A percentile compares a stretch with the other conserved stretches of the same genome.
Evolutionary conservation across 2,329 filamentous ascomycete species (phyloP).

Genomic region (Beauveria caledonica): DNA sequence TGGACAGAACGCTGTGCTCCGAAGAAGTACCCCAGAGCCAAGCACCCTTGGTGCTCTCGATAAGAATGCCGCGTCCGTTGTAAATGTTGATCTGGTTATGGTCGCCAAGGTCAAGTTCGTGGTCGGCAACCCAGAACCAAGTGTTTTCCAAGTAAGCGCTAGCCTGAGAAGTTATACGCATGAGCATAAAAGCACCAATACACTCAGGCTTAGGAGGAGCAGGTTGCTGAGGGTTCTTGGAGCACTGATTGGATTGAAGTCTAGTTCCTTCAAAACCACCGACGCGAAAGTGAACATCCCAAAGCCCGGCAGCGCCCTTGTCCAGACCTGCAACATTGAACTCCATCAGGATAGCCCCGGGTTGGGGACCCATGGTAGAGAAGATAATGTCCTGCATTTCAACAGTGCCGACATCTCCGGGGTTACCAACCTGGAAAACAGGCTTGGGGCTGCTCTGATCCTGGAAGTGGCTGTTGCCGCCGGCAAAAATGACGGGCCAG

Average conservation of each 20-base stretch:
- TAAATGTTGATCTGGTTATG: slow-evolving; percentile 78
- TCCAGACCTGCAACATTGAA: slow-evolving; percentile 71
- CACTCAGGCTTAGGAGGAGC: slow-evolving; percentile 59
- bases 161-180: slow-evolving; percentile 54
- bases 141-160: slow-evolving; percentile 79
- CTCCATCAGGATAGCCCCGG: slow-evolving; percentile 83
- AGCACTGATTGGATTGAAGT: slow-evolving; percentile 70
- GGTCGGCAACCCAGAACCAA: slow-evolving; percentile 87
- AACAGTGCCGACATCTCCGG: slow-evolving; percentile 68
- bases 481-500: slow-evolving; percentile 83
- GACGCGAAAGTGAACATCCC: slow-evolving; percentile 94
- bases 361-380: slow-evolving; percentile 71
- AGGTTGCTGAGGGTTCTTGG: slow-evolving; percentile 61
- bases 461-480: slow-evolving; percentile 60
- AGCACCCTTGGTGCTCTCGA: slow-evolving; percentile 65
- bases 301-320: slow-evolving; percentile 70
- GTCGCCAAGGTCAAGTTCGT: slow-evolving; percentile 70
- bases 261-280: slow-evolving; percentile 79
- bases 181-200: slow-evolving; percentile 62
- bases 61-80: slow-evolving; percentile 74
- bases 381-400: slow-evolving; percentile 87
- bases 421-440: slow-evolving; percentile 76
- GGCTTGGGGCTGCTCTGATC: slow-evolving; percentile 69
- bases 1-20: slow-evolving; percentile 61
- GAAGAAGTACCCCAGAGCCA: slow-evolving; percentile 76